Base-by-base conservation (phyloP, 148 eudicot genomes). In the Nepenthes mirabilis region DNA sequence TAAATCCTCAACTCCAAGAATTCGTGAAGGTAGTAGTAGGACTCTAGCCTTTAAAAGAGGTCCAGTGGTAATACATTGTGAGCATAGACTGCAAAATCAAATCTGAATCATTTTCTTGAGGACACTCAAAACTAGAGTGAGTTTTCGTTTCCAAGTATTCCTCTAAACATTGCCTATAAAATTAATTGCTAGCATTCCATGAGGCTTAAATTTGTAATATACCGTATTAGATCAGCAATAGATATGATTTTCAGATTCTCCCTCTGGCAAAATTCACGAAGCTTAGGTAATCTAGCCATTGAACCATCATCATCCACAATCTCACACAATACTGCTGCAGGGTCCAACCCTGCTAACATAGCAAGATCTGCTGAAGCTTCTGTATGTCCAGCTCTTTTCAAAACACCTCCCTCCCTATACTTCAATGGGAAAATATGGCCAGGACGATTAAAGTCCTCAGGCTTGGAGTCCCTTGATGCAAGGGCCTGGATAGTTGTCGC, bases 251-350 rank as follows among this genome's bases (percentile, higher is more conserved):
- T 90, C 67, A 90, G 37, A 65, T 84, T 79, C 66, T 86, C 86
- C 69, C 62, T 64, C 74, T 72, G 52, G 1, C 73, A 88, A 69
- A 90, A 90, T 79, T 84, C 72, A 61, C 80, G 79, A 60, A 90
- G 95, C 78, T 68, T 82, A 36, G 95, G 97, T 49, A 90, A 69
- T 72, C 97, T 79, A 72, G 97, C 95, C 97, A 90, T 90, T 58
- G 97, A 90, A 56, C 97, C 97, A 80, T 90, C 97, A 77, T 90
- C 97, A 65, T 90, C 95, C 48, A 90, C 97, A 65, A 90, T 72
- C 84, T 90, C 97, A 79, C 97, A 90, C 52, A 90, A 64, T 60
- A 90, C 97, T 14, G 80, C 88, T 64, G 73, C 88, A 35, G 91
- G 86, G 36, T 79, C 90, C 6, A 86, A 72, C 50, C 97, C 97